Base-by-base conservation (phyloP, 768 basidiomycete genomes). In the Gelatoporia subvermispora region DNA sequence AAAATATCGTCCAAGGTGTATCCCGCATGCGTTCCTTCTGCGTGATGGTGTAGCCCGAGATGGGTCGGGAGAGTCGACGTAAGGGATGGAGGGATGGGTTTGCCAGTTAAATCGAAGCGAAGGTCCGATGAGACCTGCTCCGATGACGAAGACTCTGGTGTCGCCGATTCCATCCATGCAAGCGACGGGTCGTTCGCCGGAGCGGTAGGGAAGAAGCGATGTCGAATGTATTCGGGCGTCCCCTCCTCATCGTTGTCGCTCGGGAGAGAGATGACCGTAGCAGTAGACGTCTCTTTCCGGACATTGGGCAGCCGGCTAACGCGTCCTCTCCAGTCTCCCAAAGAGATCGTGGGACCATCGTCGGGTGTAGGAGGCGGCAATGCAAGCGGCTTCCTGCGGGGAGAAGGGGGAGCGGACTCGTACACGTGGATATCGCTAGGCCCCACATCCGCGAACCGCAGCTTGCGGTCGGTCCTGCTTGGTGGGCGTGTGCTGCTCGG, bases 1-100 rank as follows among this genome's bases (percentile, higher is more conserved):
- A 94, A 84, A 3, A 95, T 73, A 51, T 95, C 93, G 38, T 90
- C 84, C 1, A 95, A 69, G 0, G 90, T 93, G 66, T 96, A 96
- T 0, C 93, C 93, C 0, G 93, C 93, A 48, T 76, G 80, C 1
- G 84, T 78, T 4, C 74, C 72, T 47, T 89, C 83, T 0, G 92
- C 85, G 60, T 95, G 93, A 61, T 96, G 93, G 65, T 97, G 93
- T 3, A 95, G 72, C 3, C 93, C 93, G 5, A 92, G 75, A 67
- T 93, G 84, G 0, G 88, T 85, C 2, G 92, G 93, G 2, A 95
- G 72, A 1, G 71, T 72, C 0, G 72, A 63, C 2, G 80, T 77
- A 2, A 82, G 57, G 2, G 72, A 60, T 0, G 69, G 50, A 1
- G 88, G 72, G n/a, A 95, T 84, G 0, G 80, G 78, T 9, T 67